Percentiles rank a stretch among this genome's conserved stretches.
Conservation (phyloP, 257 asterid genomes). For the Scutellaria barbata region DNA sequence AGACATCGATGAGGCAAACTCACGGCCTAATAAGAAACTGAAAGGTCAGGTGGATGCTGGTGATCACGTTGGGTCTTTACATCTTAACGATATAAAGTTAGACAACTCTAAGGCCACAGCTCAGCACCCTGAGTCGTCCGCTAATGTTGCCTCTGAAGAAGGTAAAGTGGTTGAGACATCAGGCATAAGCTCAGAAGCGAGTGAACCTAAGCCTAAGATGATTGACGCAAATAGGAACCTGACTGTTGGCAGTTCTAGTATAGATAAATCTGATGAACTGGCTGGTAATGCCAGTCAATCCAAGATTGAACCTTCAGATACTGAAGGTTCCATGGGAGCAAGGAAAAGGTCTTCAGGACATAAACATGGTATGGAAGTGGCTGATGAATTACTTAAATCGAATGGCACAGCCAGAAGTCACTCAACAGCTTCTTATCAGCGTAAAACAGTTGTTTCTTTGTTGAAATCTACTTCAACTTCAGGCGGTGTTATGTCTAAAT, state of each 20-base stretch:
- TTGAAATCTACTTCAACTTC: slow-evolving; percentile 56
- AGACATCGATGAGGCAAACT: slow-evolving; percentile 45
- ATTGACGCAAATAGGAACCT: slow-evolving; percentile 47
- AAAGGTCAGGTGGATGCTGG: slow-evolving; percentile 47
- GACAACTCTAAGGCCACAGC: slow-evolving; percentile 42
- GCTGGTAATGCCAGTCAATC: slow-evolving; percentile 43
- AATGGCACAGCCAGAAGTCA: slow-evolving; percentile 43
- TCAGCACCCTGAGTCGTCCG: slow-evolving; percentile 46
- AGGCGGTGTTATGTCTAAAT: slow-evolving; percentile 47
- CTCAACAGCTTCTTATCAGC: slow-evolving; percentile 50
- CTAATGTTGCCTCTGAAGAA: slow-evolving; percentile 45
- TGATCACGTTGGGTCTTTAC: slow-evolving; percentile 40
- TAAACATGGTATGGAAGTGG: slow-evolving; percentile 51
- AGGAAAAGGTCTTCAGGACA: slow-evolving; percentile 51
- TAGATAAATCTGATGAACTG: slow-evolving; percentile 50
- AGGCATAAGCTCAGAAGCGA: slow-evolving; percentile 38
- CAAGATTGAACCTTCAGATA: slow-evolving; percentile 47
- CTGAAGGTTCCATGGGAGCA: slow-evolving; percentile 57
- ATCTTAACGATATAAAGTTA: slow-evolving; percentile 41
- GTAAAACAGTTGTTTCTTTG: slow-evolving; percentile 50
- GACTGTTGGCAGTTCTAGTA: slow-evolving; percentile 39
- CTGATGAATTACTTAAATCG: slow-evolving; percentile 54
- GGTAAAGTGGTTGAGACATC: slow-evolving; percentile 44
- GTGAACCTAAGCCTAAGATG: slow-evolving; percentile 47
- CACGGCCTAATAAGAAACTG: slow-evolving; percentile 54